Percentiles rank a stretch among this genome's conserved stretches.
These are phyloP conservation scores for Hanseniaspora taiwanica DNA, from an alignment of 805 yeast genomes.

Conservation along the genomic window DNA sequence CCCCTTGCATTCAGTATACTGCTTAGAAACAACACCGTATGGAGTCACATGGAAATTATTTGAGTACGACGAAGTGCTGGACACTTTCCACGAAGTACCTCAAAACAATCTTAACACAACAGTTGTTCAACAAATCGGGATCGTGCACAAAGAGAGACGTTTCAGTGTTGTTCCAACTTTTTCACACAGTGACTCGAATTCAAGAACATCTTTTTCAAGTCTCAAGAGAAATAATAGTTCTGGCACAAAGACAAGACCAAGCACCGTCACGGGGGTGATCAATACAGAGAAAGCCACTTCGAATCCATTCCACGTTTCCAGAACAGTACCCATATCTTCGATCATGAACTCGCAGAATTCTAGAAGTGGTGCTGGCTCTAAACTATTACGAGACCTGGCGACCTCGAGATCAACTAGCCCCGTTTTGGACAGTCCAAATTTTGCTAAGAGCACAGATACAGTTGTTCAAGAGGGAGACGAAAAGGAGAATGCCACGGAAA, in stretches of 20 bases:
- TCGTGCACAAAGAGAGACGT: conserved; percentile 54
- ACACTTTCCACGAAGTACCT: conserved; percentile 62
- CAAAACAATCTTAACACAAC: conserved; percentile 29
- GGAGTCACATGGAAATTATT: conserved; percentile 90
- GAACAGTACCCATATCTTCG: neutral
- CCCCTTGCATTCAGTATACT: conserved; percentile 82
- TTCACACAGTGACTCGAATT: conserved; percentile 27
- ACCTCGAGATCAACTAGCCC: too few relatives aligned
- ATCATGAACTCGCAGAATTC: neutral
- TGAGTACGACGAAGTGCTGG: conserved; percentile 67
- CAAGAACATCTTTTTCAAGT: conserved; percentile 9
- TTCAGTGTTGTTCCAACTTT: conserved; percentile 70
- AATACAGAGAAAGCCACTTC: neutral
- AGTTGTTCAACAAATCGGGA: conserved; percentile 56
- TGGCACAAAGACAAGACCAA: too few relatives aligned
- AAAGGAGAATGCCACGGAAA: neutral
- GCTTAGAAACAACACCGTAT: conserved; percentile 85
- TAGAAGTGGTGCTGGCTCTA: too few relatives aligned
- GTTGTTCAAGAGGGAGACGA: too few relatives aligned
- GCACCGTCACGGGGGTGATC: neutral
- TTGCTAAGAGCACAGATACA: too few relatives aligned
- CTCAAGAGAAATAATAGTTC: too few relatives aligned
- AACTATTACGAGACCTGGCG: too few relatives aligned
- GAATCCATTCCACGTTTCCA: neutral
- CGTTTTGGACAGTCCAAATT: too few relatives aligned